Evolutionary conservation across 768 basidiomycete species (phyloP), one percentile per base, ranked within the genome.

Genomic region (Boletus insuetus): DNA sequence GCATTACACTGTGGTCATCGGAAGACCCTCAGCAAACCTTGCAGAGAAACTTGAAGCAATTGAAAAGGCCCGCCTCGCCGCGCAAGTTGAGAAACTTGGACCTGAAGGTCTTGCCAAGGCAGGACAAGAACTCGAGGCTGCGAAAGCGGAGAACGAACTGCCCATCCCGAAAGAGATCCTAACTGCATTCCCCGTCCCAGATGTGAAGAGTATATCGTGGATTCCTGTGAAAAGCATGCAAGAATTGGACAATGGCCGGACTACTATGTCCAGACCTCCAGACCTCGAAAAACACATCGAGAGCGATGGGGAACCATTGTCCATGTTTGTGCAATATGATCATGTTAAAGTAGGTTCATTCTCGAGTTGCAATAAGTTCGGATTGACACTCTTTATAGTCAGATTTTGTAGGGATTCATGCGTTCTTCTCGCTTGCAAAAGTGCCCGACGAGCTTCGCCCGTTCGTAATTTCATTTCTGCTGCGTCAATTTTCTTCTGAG

Each of bases 251-350:
- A 71, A 67, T 39, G 81, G 82, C 14, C 74, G 82, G 45, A 66
- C 68, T 24, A 59, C 62, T 20, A 34, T 68, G 45, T 62, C 70
- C 44, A 56, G 58, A 12, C 51, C 68, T 14, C 58, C 66, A 5
- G 75, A 77, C 8, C 76, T 97, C 20, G 75, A 79, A 53, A 75
- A 76, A 54, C 82, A 89, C 64, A 75, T 99, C 24, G 77, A 82
- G 49, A 68, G 74, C 3, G 94, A 97, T 60, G 87, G 86, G 4
- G 67, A 77, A 3, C 68, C 80, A 4, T 68, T 95, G 34, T 85
- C 96, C 7, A 95, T 94, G 74, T 95, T 94, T 68, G 83, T 96
- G 11, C 88, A 97, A 65, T 99, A 92, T 65, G 90, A 97, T 63
- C 91, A 95, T 69, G 93, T 96, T 46, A 82, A 93, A 77, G 94